Evolutionary conservation across 306 rosid species (phyloP).

Genomic region (Prosopis cineraria): DNA sequence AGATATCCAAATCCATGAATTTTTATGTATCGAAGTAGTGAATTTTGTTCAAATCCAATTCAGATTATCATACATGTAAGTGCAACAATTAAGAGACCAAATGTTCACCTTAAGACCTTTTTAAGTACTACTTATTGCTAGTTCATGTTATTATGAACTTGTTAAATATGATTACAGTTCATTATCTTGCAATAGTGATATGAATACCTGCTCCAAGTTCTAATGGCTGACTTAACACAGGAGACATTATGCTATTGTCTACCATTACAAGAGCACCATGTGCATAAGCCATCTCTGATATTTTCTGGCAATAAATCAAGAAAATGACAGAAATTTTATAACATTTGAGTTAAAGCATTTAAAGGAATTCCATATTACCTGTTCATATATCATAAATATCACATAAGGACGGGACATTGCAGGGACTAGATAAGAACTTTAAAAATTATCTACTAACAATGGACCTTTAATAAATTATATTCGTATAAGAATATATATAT

Average conservation of each 20-base stretch:
- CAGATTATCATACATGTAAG: not conserved
- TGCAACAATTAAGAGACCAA: not conserved
- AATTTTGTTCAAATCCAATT: too few relatives aligned
- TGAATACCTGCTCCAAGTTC: constrained; percentile 89
- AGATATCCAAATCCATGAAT: too few relatives aligned
- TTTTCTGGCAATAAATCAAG: constrained; percentile 59
- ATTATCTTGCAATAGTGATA: constrained; percentile 15
- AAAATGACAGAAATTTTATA: not conserved
- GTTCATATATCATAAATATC: not conserved
- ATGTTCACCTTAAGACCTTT: not conserved
- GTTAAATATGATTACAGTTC: not conserved
- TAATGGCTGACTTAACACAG: constrained; percentile 79
- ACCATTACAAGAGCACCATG: constrained; percentile 76
- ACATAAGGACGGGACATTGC: not conserved
- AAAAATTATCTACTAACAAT: too few relatives aligned
- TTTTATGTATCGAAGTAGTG: too few relatives aligned
- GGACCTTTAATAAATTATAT: too few relatives aligned
- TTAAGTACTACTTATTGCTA: not conserved
- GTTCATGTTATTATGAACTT: constrained; percentile 6
- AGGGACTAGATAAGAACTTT: too few relatives aligned
- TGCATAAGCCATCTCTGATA: constrained; percentile 73
- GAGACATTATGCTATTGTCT: constrained; percentile 95
- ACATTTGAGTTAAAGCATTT: constrained; percentile 16
- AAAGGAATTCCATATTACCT: not conserved
- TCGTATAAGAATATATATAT: too few relatives aligned